Conservation (phyloP, 1,139 yeast species). For the Entelexis sorbosivorans region DNA sequence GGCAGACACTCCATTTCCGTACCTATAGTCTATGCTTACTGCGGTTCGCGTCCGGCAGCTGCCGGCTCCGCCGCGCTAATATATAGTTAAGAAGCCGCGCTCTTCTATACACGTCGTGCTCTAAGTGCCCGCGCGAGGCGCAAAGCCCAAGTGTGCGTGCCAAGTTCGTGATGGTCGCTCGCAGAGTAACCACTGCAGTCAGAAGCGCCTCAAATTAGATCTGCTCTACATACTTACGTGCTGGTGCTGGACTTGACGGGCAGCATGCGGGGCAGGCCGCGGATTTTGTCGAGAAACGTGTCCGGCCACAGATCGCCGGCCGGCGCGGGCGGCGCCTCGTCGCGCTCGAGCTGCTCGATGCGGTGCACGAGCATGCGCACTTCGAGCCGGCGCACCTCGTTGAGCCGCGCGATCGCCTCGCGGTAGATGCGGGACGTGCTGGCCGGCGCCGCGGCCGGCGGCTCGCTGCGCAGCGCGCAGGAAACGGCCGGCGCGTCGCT, state of each 20-base stretch:
- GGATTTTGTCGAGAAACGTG: background rate
- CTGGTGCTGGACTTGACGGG: slow-evolving; percentile 4
- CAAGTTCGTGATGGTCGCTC: no score
- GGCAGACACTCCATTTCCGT: slow-evolving; percentile 19
- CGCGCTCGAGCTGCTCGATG: slow-evolving; percentile 7
- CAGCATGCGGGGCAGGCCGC: slow-evolving; percentile 14
- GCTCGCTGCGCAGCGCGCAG: background rate
- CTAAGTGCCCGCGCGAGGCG: no score
- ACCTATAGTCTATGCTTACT: no score
- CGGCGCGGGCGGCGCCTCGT: background rate
- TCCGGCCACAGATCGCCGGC: background rate
- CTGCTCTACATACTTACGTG: background rate
- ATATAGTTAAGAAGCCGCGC: no score
- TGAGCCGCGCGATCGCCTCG: background rate
- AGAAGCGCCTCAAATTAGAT: background rate
- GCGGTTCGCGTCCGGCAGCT: no score
- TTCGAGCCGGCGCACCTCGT: background rate
- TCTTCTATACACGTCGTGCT: no score
- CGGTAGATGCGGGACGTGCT: background rate
- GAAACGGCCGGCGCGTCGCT: background rate
- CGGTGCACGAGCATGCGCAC: background rate
- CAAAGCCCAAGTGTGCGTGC: no score
- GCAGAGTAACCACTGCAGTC: no score
- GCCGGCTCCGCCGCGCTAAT: no score
- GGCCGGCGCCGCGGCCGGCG: background rate